These are phyloP conservation scores for Rhodotorula glutinis DNA, from an alignment of 1,284 basidiomycete species.

Conservation along the genomic window DNA sequence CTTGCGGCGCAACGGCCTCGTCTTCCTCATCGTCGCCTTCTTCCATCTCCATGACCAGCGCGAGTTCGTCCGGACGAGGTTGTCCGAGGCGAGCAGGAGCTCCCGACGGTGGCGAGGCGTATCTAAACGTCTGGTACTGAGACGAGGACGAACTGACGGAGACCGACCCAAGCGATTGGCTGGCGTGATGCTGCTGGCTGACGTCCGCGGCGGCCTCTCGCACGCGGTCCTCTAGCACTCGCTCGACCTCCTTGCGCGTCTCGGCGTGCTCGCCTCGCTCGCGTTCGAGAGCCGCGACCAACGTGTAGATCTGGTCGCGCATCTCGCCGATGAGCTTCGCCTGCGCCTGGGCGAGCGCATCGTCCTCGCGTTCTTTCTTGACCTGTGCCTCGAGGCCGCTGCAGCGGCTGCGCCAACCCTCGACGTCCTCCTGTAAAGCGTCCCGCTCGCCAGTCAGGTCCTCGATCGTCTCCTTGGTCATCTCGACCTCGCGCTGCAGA, in stretches of 20 bases:
- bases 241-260: constrained; percentile 32
- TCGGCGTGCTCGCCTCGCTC: constrained; percentile 41
- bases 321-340: constrained; percentile 45
- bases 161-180: background rate
- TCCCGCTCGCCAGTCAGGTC: constrained; percentile 43
- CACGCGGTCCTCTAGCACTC: constrained; percentile 29
- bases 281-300: constrained; percentile 42
- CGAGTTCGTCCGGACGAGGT: constrained; percentile 22
- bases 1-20: background rate
- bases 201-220: constrained; percentile 14
- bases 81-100: background rate
- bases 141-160: background rate
- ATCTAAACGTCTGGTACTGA: background rate
- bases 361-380: constrained; percentile 40
- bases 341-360: constrained; percentile 41
- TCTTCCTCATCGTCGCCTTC: constrained; percentile 17
- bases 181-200: background rate
- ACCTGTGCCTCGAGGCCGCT: constrained; percentile 36
- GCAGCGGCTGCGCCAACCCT: constrained; percentile 43
- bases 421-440: constrained; percentile 41
- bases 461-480: constrained; percentile 36
- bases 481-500: constrained; percentile 33
- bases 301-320: constrained; percentile 44
- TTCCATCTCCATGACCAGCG: constrained; percentile 26
- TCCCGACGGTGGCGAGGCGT: background rate